Percentiles rank a stretch among this genome's conserved stretches.
Evolutionary conservation across 768 basidiomycete genomes (phyloP).

Genomic region (Naematelia encephala): DNA sequence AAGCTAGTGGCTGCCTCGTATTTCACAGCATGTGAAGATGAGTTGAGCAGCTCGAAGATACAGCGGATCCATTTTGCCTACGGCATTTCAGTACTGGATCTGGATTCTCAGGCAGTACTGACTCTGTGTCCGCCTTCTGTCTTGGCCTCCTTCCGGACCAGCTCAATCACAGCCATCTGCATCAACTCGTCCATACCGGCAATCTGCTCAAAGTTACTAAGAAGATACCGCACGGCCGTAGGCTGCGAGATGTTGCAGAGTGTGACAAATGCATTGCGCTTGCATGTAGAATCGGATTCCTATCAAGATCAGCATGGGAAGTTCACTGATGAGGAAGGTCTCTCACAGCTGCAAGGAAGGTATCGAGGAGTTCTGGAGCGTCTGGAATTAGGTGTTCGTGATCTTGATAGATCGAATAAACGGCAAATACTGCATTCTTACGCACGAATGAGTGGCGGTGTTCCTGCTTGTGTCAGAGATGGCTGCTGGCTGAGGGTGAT

Average conservation of each 20-base stretch:
- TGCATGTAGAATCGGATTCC: slow-evolving; percentile 93
- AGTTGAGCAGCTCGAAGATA: slow-evolving; percentile 87
- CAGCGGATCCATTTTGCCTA: slow-evolving; percentile 90
- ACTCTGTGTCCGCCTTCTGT: slow-evolving; percentile 77
- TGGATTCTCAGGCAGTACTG: slow-evolving; percentile 45
- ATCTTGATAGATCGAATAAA: slow-evolving; percentile 89
- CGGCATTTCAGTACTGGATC: slow-evolving; percentile 5
- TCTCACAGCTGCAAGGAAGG: slow-evolving; percentile 78
- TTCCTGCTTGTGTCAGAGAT: slow-evolving; percentile 55
- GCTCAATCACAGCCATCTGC: slow-evolving; percentile 94
- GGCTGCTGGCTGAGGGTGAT: neutral
- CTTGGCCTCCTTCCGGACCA: slow-evolving; percentile 85
- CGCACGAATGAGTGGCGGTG: slow-evolving; percentile 97
- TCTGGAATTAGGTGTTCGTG: slow-evolving; percentile 94
- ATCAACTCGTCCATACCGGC: slow-evolving; percentile 79
- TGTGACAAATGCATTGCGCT: slow-evolving; percentile 95
- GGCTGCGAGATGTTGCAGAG: slow-evolving; percentile 73
- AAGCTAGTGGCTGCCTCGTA: slow-evolving; percentile 96
- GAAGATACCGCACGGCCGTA: slow-evolving; percentile 86
- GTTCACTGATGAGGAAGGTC: neutral
- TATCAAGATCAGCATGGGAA: slow-evolving; percentile 18
- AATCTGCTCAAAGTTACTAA: slow-evolving; percentile 79
- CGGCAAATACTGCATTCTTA: slow-evolving; percentile 95
- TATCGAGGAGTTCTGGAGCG: slow-evolving; percentile 90
- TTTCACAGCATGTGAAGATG: slow-evolving; percentile 86